Evolutionary conservation across 2,329 filamentous ascomycete species (phyloP).

Genomic region (Aspergillus ochraceus): DNA sequence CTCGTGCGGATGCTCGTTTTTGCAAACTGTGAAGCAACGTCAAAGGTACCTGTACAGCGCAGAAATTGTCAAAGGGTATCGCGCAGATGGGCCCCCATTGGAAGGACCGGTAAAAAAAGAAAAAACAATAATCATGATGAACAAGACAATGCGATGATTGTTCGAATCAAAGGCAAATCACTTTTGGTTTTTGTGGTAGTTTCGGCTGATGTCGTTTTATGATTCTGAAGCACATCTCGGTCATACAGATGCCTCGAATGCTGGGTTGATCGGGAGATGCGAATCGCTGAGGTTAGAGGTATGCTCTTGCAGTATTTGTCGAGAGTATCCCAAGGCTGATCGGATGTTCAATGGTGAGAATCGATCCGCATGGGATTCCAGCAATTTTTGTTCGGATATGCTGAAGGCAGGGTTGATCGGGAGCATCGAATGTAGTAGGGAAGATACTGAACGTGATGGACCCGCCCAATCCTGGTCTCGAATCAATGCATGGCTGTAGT

Average conservation of each 20-base stretch:
- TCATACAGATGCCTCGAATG: constrained; percentile 21
- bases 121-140: not conserved
- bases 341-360: constrained; percentile 12
- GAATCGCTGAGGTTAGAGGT: constrained; percentile 24
- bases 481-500: constrained; percentile 16
- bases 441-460: constrained; percentile 18
- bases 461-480: constrained; percentile 14
- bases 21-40: constrained; percentile 9
- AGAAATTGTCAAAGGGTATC: constrained; percentile 29
- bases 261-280: constrained; percentile 31
- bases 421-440: constrained; percentile 31
- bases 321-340: constrained; percentile 12
- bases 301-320: constrained; percentile 9
- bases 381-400: constrained; percentile 7
- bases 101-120: not conserved
- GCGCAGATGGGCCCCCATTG: constrained; percentile 11
- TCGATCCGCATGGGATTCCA: constrained; percentile 6
- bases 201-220: not conserved
- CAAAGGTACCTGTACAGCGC: constrained; percentile 24
- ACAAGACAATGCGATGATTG: not conserved
- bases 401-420: constrained; percentile 33
- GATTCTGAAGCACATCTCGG: not conserved
- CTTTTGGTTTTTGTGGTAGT: not conserved
- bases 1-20: constrained; percentile 9
- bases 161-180: not conserved